A percentile compares a stretch with the other conserved stretches of the same genome.
Evolutionary conservation across 768 basidiomycete species (phyloP).

Genomic region (Ramaria sp.): DNA sequence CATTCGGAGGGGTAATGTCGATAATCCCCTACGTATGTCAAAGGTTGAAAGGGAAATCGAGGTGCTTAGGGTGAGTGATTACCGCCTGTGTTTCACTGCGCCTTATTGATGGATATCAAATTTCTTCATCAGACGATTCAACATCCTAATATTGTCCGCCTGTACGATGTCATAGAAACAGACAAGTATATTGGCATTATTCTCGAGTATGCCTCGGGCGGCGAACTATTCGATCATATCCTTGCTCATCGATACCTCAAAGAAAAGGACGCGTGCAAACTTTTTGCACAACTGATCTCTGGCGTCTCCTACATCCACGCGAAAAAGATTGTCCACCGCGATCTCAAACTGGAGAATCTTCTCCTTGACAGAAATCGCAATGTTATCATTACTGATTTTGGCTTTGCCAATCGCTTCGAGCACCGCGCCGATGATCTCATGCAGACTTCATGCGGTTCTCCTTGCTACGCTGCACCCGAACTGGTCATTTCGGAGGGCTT

Average conservation of each 20-base stretch:
- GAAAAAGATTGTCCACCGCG: conserved; percentile 98
- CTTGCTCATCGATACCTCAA: conserved; percentile 93
- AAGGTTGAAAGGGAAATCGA: conserved; percentile 98
- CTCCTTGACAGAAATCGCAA: conserved; percentile 95
- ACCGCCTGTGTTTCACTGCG: conserved; percentile 9
- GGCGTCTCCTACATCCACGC: conserved; percentile 99
- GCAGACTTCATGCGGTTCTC: conserved; percentile 96
- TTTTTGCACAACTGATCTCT: conserved; percentile 96
- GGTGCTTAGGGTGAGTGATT: conserved; percentile 70
- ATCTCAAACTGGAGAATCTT: conserved; percentile 97
- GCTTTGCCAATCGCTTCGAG: conserved; percentile 96
- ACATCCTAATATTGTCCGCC: conserved; percentile 95
- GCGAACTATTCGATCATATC: conserved; percentile 98
- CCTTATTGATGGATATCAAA: no score
- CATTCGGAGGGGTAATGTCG: conserved; percentile 93
- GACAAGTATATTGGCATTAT: conserved; percentile 99
- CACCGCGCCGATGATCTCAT: conserved; percentile 89
- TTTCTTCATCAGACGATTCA: conserved; percentile 68
- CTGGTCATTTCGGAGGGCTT: conserved; percentile 95
- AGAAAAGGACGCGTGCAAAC: conserved; percentile 87
- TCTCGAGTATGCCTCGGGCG: conserved; percentile 95
- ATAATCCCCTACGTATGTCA: conserved; percentile 73
- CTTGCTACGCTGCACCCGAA: conserved; percentile 98
- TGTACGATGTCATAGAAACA: conserved; percentile 98
- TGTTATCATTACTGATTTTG: conserved; percentile 99